Conservation (phyloP, 768 basidiomycete genomes). For the Lentinula raphanica region DNA sequence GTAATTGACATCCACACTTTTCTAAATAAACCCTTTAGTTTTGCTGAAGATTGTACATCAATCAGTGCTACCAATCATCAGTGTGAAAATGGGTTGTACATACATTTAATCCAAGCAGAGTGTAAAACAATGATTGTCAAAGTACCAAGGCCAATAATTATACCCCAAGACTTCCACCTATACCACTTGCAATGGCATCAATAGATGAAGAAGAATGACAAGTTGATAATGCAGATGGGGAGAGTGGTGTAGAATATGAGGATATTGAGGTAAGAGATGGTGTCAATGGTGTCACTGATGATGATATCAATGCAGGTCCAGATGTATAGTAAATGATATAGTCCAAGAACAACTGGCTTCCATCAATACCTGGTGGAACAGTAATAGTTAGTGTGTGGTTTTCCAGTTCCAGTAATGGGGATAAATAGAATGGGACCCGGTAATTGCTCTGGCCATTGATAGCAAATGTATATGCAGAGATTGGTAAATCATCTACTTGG, state of each 20-base stretch:
- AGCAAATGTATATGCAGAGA: not conserved
- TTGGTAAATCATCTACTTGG: not conserved
- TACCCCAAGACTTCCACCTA: no score
- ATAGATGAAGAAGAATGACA: no score
- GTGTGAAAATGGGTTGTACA: no score
- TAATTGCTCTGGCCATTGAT: not conserved
- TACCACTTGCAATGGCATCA: no score
- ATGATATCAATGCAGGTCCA: not conserved
- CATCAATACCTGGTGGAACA: not conserved
- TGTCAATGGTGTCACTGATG: not conserved
- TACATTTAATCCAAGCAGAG: no score
- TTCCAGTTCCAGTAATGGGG: not conserved
- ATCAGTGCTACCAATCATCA: no score
- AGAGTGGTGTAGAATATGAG: no score
- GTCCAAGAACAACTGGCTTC: not conserved
- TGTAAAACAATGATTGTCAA: no score
- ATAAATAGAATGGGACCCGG: not conserved
- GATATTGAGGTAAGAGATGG: not conserved
- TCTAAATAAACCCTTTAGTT: no score
- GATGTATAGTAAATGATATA: not conserved
- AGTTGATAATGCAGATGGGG: not conserved
- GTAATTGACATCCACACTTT: no score
- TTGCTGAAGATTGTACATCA: no score
- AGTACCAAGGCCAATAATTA: no score
- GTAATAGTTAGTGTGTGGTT: not conserved